Evolutionary conservation across 2,329 filamentous ascomycete species (phyloP).

Genomic region (Fusarium graminum): DNA sequence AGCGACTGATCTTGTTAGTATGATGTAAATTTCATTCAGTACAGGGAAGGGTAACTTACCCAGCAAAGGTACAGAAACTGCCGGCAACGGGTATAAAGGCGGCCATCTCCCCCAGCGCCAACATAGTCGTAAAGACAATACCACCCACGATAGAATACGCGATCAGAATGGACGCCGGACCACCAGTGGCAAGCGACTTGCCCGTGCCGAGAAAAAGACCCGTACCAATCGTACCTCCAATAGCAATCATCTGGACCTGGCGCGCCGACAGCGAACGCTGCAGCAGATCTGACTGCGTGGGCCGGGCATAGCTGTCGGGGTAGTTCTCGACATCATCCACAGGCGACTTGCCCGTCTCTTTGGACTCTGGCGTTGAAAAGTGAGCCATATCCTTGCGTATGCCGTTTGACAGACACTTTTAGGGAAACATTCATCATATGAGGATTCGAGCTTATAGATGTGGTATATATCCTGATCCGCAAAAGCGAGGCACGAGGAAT

Average conservation of each 20-base stretch:
- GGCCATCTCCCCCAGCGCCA: conserved; percentile 71
- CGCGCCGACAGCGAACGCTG: conserved; percentile 68
- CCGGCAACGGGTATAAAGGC: conserved; percentile 65
- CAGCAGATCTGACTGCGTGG: conserved; percentile 59
- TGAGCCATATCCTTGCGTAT: conserved; percentile 14
- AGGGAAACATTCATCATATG: background rate
- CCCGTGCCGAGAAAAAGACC: conserved; percentile 74
- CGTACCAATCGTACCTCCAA: conserved; percentile 70
- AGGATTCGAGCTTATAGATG: background rate
- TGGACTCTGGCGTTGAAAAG: conserved; percentile 23
- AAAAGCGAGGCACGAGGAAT: conserved; percentile 43
- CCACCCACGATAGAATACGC: conserved; percentile 68
- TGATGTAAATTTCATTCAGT: background rate
- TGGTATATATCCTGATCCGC: conserved; percentile 10
- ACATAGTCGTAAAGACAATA: conserved; percentile 71
- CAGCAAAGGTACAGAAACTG: conserved; percentile 65
- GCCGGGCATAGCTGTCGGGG: conserved; percentile 22
- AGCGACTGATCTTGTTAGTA: conserved; percentile 52
- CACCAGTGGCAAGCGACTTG: conserved; percentile 69
- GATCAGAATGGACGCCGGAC: conserved; percentile 70
- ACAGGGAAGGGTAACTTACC: conserved; percentile 46
- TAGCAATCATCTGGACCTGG: conserved; percentile 78
- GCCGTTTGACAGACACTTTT: background rate
- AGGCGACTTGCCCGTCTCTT: conserved; percentile 26
- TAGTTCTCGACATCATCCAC: conserved; percentile 43